Evolutionary conservation across 2,329 filamentous ascomycete species (phyloP), one percentile per base, ranked within the genome.

Genomic region (Cryphonectria radicalis): DNA sequence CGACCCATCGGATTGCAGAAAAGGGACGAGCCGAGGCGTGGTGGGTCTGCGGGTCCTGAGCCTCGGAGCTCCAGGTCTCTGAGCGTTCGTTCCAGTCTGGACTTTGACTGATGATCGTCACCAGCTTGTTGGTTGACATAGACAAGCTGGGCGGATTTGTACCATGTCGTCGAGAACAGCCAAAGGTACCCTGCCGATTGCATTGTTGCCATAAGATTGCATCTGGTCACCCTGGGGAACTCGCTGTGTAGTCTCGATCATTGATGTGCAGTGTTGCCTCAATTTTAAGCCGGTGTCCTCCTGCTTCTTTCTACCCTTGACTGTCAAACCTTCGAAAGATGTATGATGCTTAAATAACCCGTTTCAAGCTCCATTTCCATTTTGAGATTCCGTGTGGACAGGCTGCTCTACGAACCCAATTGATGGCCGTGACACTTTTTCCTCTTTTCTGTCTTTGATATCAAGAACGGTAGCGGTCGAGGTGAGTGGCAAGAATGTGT

Each of bases 1-100:
- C 59, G 59, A 62, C 35, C 59, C 59, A 40, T 62, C 59, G 42
- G 42, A 46, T 42, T 68, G 50, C 65, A 65, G 55, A 59, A 35
- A 65, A 65, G 65, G 68, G 62, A 70, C 71, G 71, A 70, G 68
- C 71, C 71, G 71, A 68, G 67, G 64, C 63, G 66, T 25, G 7
- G 37, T 62, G 57, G 55, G 53, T 59, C 43, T 55, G 57, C 46
- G 43, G 22, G 43, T 22, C 64, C 40, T 40, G 63, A 65, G 17
- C 32, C 62, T n/a, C 43, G 55, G 43, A 35, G 4, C 28, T 42
- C 60, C 37, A 40, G 62, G 37, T 19, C 40, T 19, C 22, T 22
- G 32, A 7, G 19, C 13, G 62, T 6, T 35, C 10, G n/a, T 46
- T 64, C 42, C 4, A 43, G 32, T 32, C 32, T 46, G 28, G 40